Evolutionary conservation across 306 rosid genomes (phyloP).

Genomic region (Lathyrus aphaca): DNA sequence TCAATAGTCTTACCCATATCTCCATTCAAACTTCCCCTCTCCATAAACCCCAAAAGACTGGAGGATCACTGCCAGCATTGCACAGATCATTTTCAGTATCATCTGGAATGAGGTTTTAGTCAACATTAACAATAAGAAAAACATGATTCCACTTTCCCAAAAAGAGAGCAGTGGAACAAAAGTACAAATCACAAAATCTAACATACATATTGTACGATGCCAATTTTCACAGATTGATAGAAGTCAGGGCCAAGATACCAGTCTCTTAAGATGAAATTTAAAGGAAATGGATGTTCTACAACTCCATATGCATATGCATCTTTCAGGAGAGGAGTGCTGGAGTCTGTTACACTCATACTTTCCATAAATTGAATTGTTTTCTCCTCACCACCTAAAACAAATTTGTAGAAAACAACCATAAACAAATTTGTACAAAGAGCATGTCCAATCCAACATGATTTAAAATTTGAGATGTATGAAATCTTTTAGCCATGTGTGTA

Average conservation of each 20-base stretch:
- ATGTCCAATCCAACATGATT: slow-evolving; percentile 19
- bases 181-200: slow-evolving; percentile 40
- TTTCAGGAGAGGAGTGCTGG: slow-evolving; percentile 77
- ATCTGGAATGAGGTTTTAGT: slow-evolving; percentile 65
- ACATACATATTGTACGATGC: slow-evolving; percentile 98
- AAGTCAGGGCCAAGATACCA: slow-evolving; percentile 93
- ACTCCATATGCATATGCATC: slow-evolving; percentile 83
- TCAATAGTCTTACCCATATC: slow-evolving; percentile 70
- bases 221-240: slow-evolving; percentile 95
- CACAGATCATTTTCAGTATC: slow-evolving; percentile 95
- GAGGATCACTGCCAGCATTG: slow-evolving; percentile 91
- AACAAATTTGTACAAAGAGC: slow-evolving; percentile 24
- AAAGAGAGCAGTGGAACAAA: slow-evolving; percentile 29
- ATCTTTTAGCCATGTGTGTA: slow-evolving; percentile 16
- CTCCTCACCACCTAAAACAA: slow-evolving; percentile 83
- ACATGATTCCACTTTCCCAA: slow-evolving; percentile 6
- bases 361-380: slow-evolving; percentile 89
- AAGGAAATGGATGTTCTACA: slow-evolving; percentile 96
- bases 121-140: slow-evolving; percentile 41
- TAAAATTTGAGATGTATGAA: slow-evolving; percentile 16
- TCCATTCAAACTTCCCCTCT: slow-evolving; percentile 94
- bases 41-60: slow-evolving; percentile 93
- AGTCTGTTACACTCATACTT: slow-evolving; percentile 63
- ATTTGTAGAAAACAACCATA: slow-evolving; percentile 28
- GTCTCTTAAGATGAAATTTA: slow-evolving; percentile 73